Evolutionary conservation across 2,329 filamentous ascomycete genomes (phyloP).

Genomic region (Sporothrix brunneoviolacea): DNA sequence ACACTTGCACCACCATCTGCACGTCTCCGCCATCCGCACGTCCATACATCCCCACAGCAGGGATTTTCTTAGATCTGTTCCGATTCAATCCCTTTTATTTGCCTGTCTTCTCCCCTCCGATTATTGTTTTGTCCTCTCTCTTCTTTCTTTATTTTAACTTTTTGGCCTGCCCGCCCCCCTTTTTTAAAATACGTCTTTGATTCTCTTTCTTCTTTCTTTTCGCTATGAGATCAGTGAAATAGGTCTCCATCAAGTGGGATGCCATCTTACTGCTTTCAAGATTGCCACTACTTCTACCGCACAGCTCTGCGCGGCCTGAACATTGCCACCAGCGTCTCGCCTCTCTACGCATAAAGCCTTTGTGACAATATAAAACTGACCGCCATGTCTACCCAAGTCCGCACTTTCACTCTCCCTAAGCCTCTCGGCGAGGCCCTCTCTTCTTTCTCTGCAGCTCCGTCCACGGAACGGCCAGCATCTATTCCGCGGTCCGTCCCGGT

Average conservation of each 20-base stretch:
- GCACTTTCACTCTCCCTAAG: constrained; percentile 61
- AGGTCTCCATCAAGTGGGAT: constrained; percentile 47
- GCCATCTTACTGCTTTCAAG: constrained; percentile 75
- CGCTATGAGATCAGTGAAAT: constrained; percentile 1
- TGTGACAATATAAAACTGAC: no score
- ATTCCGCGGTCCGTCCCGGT: constrained; percentile 34
- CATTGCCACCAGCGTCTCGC: constrained; percentile 71
- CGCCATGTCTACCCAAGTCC: constrained; percentile 58
- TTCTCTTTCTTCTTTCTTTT: neutral
- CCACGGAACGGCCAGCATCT: constrained; percentile 22
- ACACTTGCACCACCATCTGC: neutral
- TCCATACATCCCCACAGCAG: constrained; percentile 2
- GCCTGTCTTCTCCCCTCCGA: neutral
- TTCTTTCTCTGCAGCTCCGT: constrained; percentile 27
- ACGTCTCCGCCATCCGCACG: constrained; percentile 5
- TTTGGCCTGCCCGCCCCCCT: no score
- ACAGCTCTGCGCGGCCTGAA: constrained; percentile 81
- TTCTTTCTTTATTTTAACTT: neutral
- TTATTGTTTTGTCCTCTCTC: neutral
- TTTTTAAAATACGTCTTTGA: neutral
- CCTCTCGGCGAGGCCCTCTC: constrained; percentile 66
- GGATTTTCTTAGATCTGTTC: neutral
- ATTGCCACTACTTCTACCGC: constrained; percentile 91
- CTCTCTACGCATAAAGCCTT: constrained; percentile 68
- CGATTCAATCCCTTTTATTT: neutral